phyloP scores from a whole-genome alignment of 2,329 filamentous ascomycete genomes.

The Sarocladium strictum region DNA sequence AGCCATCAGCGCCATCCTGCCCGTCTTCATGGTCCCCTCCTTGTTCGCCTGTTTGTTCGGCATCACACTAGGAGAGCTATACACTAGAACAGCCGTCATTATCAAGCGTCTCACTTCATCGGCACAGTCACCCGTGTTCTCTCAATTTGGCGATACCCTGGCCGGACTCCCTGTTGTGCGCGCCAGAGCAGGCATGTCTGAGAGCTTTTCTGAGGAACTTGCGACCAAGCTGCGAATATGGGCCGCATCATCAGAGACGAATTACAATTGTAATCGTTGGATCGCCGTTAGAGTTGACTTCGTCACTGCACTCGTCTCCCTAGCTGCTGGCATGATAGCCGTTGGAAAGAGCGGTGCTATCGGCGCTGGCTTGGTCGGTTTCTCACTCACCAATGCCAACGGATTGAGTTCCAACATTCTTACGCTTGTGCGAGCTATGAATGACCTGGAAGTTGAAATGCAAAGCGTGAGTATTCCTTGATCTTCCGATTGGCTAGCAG shows the following conservation, averaged over 20 bases:
- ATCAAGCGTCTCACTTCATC: conserved; percentile 40
- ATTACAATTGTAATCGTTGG: conserved; percentile 53
- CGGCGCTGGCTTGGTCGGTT: conserved; percentile 38
- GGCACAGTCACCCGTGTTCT: conserved; percentile 48
- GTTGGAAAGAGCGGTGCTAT: conserved; percentile 25
- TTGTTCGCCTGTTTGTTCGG: conserved; percentile 39
- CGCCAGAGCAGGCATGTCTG: conserved; percentile 40
- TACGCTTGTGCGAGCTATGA: conserved; percentile 45
- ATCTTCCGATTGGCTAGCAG: no score
- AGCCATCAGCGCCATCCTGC: conserved; percentile 45
- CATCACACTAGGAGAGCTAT: conserved; percentile 41
- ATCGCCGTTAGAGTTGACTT: conserved; percentile 49
- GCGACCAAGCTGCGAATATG: conserved; percentile 43
- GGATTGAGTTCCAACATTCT: conserved; percentile 47
- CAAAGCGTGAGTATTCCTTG: conserved; percentile 39
- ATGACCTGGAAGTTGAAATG: conserved; percentile 51
- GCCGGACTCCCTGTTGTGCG: conserved; percentile 46
- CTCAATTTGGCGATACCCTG: conserved; percentile 48
- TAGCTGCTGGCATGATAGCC: conserved; percentile 47
- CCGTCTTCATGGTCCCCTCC: conserved; percentile 42
- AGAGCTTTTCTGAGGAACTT: conserved; percentile 41
- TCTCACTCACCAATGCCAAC: conserved; percentile 48
- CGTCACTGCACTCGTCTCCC: conserved; percentile 45
- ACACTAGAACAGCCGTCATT: conserved; percentile 42
- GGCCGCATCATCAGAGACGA: conserved; percentile 40